Evolutionary conservation across 2,329 filamentous ascomycete species (phyloP).

Genomic region (Chaetoscypha palmicola): DNA sequence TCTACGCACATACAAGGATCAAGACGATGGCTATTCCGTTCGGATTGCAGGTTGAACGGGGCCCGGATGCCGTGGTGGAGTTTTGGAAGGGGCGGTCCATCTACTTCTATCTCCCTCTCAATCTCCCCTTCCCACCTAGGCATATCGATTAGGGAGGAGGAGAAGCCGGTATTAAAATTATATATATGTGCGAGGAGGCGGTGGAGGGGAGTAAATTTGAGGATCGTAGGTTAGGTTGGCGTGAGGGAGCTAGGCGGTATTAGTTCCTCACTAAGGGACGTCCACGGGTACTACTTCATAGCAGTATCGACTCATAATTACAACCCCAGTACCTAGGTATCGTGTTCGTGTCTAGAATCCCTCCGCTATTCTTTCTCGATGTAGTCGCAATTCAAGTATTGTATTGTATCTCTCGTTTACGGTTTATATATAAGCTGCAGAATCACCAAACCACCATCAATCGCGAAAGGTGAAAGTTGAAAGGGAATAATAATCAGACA

Average conservation of each 20-base stretch:
- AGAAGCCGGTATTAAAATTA: conserved; percentile 20
- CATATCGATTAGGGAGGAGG: too few relatives aligned
- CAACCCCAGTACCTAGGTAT: too few relatives aligned
- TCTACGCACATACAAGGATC: conserved; percentile 28
- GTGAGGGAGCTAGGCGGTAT: neutral
- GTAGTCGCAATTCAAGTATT: too few relatives aligned
- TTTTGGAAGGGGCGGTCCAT: conserved; percentile 37
- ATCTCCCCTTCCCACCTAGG: too few relatives aligned
- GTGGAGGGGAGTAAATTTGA: conserved; percentile 17
- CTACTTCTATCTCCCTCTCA: too few relatives aligned
- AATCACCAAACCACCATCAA: too few relatives aligned
- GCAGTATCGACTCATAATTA: conserved; percentile 22
- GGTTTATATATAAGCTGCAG: neutral
- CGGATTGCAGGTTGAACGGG: conserved; percentile 45
- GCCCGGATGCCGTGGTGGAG: conserved; percentile 49
- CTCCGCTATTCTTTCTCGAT: too few relatives aligned
- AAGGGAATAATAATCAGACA: too few relatives aligned
- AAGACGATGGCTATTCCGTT: conserved; percentile 47
- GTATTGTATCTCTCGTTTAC: too few relatives aligned
- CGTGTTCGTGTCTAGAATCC: neutral
- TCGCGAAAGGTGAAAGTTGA: too few relatives aligned
- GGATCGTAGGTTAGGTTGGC: conserved; percentile 5
- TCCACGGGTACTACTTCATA: conserved; percentile 22
- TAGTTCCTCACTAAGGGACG: neutral
- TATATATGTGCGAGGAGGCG: conserved; percentile 20